Conservation (phyloP, 306 rosid genomes). For the Casuarina equisetifolia region DNA sequence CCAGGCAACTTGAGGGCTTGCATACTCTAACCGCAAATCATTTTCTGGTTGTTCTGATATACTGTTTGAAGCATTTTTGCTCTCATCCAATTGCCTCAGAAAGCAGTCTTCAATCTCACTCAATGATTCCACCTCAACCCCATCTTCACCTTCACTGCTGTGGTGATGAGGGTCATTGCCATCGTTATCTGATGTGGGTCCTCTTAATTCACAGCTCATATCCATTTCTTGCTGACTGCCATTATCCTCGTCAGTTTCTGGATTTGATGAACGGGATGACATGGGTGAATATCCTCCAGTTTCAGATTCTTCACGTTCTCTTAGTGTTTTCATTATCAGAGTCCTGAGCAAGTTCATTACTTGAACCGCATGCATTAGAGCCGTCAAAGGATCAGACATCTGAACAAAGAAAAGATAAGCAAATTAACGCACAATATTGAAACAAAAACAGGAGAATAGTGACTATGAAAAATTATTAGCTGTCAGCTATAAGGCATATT, state of each 20-base stretch:
- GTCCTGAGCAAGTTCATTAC: constrained; percentile 96
- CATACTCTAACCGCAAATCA: constrained; percentile 31
- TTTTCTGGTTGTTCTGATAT: constrained; percentile 36
- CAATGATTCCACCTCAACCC: constrained; percentile 47
- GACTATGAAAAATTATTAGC: not conserved
- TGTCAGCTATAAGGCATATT: not conserved
- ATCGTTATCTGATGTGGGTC: constrained; percentile 45
- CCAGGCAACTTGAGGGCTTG: constrained; percentile 44
- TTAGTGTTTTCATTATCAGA: constrained; percentile 67
- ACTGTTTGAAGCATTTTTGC: constrained; percentile 28
- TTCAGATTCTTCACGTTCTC: constrained; percentile 74
- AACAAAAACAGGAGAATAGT: not conserved
- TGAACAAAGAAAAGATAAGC: constrained; percentile 34
- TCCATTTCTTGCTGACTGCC: constrained; percentile 76
- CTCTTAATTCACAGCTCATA: constrained; percentile 56
- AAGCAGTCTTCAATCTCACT: constrained; percentile 71
- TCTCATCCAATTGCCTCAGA: constrained; percentile 50
- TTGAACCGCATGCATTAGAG: constrained; percentile 99
- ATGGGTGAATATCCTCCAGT: constrained; percentile 66
- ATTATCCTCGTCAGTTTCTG: constrained; percentile 58
- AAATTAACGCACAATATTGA: not conserved
- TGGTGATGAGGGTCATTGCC: constrained; percentile 45
- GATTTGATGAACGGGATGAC: constrained; percentile 70
- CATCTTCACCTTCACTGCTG: constrained; percentile 57
- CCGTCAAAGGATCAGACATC: constrained; percentile 99